A percentile compares a stretch with the other conserved stretches of the same genome.
Conservation (phyloP, 2,329 filamentous ascomycete genomes). For the Chaetoscypha palmicola region DNA sequence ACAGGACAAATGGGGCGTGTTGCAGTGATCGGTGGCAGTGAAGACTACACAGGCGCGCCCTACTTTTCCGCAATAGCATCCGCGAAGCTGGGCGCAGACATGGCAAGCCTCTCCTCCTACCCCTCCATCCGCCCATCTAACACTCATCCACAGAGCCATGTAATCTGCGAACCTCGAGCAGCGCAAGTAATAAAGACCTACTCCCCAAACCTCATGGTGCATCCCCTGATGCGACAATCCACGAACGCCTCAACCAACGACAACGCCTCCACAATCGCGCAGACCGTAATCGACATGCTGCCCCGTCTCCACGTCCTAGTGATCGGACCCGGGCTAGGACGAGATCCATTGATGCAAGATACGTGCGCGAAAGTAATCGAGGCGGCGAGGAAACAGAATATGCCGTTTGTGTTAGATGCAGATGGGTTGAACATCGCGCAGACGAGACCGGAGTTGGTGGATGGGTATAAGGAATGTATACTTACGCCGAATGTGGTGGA, state of each 20-base stretch:
- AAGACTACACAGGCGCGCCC: slow-evolving; percentile 94
- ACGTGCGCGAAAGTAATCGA: slow-evolving; percentile 73
- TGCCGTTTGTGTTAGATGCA: slow-evolving; percentile 86
- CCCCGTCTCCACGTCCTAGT: slow-evolving; percentile 86
- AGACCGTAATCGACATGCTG: slow-evolving; percentile 70
- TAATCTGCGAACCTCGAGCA: slow-evolving; percentile 89
- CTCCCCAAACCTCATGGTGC: slow-evolving; percentile 97
- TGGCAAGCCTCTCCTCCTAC: slow-evolving; percentile 48
- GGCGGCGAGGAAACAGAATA: slow-evolving; percentile 62
- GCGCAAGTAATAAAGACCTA: slow-evolving; percentile 92
- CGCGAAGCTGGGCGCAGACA: slow-evolving; percentile 79
- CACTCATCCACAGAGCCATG: slow-evolving; percentile 58
- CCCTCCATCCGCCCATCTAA: slow-evolving; percentile 2
- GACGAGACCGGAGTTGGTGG: slow-evolving; percentile 66
- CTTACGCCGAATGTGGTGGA: slow-evolving; percentile 94
- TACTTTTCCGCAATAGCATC: slow-evolving; percentile 98
- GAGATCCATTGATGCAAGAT: slow-evolving; percentile 83
- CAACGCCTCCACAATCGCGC: slow-evolving; percentile 52
- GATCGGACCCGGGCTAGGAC: slow-evolving; percentile 83
- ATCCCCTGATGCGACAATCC: slow-evolving; percentile 84
- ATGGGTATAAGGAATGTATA: slow-evolving; percentile 76
- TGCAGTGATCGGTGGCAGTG: slow-evolving; percentile 87
- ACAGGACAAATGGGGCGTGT: slow-evolving; percentile 85
- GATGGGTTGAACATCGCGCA: slow-evolving; percentile 79
- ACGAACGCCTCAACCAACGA: slow-evolving; percentile 46